phyloP scores from a whole-genome alignment of 1,284 basidiomycete species.

The Cutaneotrichosporon cutaneum region DNA sequence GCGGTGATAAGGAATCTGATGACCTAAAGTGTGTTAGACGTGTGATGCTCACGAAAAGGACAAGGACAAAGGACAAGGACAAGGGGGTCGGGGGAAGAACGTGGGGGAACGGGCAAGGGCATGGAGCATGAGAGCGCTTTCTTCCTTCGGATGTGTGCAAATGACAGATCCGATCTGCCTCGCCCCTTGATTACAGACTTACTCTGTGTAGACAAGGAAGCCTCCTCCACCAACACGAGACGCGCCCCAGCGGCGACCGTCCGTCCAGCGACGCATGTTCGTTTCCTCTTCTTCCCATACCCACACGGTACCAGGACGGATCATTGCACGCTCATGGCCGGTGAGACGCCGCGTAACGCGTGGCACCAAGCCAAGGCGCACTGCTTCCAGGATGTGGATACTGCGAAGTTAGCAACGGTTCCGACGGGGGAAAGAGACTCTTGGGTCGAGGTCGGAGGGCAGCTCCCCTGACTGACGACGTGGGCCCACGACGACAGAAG shows the following conservation, averaged over 20 bases:
- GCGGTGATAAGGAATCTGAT: conserved; percentile 42
- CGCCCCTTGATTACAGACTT: conserved; percentile 18
- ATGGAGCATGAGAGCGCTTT: not conserved
- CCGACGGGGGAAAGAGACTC: not conserved
- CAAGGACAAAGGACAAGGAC: too few species aligned
- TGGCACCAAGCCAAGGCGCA: conserved; percentile 79
- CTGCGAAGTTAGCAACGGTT: conserved; percentile 23
- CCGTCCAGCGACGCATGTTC: conserved; percentile 57
- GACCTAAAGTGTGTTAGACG: conserved; percentile 27
- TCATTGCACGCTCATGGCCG: conserved; percentile 85
- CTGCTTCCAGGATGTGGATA: conserved; percentile 88
- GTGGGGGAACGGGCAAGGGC: not conserved
- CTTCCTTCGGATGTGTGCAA: not conserved
- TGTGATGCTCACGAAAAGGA: not conserved
- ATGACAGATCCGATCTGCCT: not conserved
- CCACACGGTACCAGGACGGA: conserved; percentile 88
- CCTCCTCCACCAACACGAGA: conserved; percentile 56
- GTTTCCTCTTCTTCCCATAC: conserved; percentile 80
- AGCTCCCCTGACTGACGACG: not conserved
- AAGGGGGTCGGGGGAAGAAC: not conserved
- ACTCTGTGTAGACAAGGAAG: conserved; percentile 55
- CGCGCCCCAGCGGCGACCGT: conserved; percentile 56
- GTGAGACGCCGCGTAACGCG: conserved; percentile 86
- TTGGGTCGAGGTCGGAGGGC: not conserved
- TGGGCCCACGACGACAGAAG: not conserved